Conservation (phyloP, 2,329 filamentous ascomycete genomes). For the Colletotrichum acutatum region DNA sequence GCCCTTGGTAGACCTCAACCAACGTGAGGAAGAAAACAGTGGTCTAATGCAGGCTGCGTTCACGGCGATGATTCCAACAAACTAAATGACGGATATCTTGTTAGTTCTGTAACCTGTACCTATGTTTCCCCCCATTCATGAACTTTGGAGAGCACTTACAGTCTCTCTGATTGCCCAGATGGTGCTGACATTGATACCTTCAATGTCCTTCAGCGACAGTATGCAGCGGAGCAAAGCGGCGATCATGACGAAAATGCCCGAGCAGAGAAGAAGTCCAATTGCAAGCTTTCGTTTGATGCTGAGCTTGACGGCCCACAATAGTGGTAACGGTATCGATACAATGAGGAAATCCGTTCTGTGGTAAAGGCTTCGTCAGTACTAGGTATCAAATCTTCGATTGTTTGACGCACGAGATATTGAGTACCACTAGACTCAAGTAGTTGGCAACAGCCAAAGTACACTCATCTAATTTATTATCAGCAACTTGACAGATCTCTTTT, state of each 20-base stretch:
- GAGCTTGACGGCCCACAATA: conserved; percentile 53
- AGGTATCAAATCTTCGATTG: too few relatives aligned
- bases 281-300: conserved; percentile 49
- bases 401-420: conserved; percentile 48
- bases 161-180: conserved; percentile 58
- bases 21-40: conserved; percentile 47
- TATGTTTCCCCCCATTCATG: neutral
- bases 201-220: conserved; percentile 47
- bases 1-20: conserved; percentile 47
- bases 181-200: conserved; percentile 50
- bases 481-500: too few relatives aligned
- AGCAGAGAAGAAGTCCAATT: conserved; percentile 52
- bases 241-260: conserved; percentile 55
- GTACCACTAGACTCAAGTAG: conserved; percentile 48
- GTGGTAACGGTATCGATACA: conserved; percentile 52
- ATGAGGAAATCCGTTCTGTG: conserved; percentile 52
- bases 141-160: conserved; percentile 37
- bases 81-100: conserved; percentile 39
- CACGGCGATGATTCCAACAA: conserved; percentile 55
- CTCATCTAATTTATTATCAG: conserved; percentile 36
- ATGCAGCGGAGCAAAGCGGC: conserved; percentile 55
- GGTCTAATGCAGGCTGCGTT: conserved; percentile 55
- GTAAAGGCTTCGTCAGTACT: neutral
- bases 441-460: conserved; percentile 50
- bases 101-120: neutral